A percentile compares a stretch with the other conserved stretches of the same genome.
These are phyloP conservation scores for Dactylella cylindrospora DNA, from an alignment of 2,329 filamentous ascomycete species.

Conservation along the genomic window DNA sequence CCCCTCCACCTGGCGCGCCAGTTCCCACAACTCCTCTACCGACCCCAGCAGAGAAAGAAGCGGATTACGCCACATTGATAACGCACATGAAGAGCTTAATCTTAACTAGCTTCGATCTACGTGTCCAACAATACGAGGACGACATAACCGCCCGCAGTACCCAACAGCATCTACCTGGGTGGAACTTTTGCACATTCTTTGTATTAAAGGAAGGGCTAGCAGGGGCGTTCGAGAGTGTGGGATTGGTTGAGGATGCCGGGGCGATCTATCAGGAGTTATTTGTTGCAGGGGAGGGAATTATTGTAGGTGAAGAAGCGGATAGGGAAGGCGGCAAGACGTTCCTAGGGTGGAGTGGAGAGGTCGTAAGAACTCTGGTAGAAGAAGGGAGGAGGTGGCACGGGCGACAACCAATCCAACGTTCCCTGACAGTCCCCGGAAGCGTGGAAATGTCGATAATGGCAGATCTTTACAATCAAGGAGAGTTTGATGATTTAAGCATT, in stretches of 20 bases:
- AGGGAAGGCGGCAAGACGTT: constrained; percentile 54
- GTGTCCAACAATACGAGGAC: constrained; percentile 92
- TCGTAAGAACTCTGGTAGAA: constrained; percentile 45
- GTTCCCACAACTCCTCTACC: constrained; percentile 59
- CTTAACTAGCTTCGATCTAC: constrained; percentile 81
- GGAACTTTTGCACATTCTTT: constrained; percentile 99
- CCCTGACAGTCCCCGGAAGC: constrained; percentile 57
- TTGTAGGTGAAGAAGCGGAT: constrained; percentile 66
- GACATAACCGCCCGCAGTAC: constrained; percentile 93
- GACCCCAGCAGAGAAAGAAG: constrained; percentile 73
- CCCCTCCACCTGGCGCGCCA: constrained; percentile 49
- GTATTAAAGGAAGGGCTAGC: constrained; percentile 94
- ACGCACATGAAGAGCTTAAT: constrained; percentile 85
- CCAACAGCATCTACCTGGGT: constrained; percentile 82
- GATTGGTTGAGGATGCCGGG: constrained; percentile 89
- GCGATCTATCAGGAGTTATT: constrained; percentile 93
- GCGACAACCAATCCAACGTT: constrained; percentile 54
- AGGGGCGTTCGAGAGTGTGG: constrained; percentile 91
- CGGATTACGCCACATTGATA: constrained; percentile 80
- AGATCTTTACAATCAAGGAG: constrained; percentile 42
- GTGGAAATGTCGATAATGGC: constrained; percentile 45
- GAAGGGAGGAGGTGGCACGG: constrained; percentile 44
- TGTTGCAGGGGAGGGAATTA: constrained; percentile 77
- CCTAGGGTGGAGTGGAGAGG: constrained; percentile 47
- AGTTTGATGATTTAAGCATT: constrained; percentile 63